phyloP scores from a whole-genome alignment of 371 early-diverging fungal species.

The Mortierella sp. region DNA sequence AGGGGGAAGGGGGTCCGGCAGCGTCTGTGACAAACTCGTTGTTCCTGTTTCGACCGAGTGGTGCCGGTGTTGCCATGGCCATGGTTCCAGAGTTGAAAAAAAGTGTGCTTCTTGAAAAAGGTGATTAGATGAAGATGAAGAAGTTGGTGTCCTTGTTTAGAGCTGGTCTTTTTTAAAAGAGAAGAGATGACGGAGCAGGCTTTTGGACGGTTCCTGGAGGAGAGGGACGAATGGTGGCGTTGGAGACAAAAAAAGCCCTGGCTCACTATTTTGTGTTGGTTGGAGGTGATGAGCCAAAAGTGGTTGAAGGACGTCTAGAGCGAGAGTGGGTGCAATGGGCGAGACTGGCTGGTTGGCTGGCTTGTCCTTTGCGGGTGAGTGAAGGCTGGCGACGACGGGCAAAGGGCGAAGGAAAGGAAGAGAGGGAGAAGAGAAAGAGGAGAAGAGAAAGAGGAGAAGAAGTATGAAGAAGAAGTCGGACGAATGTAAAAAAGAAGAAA shows the following conservation, averaged over 20 bases:
- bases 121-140: slow-evolving; percentile 5
- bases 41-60: slow-evolving; percentile 18
- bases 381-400: background rate
- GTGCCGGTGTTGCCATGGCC: slow-evolving; percentile 51
- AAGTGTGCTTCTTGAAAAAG: background rate
- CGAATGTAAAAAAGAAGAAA: background rate
- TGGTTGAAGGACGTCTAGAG: background rate
- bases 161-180: background rate
- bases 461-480: background rate
- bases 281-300: slow-evolving; percentile 4
- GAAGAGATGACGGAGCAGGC: background rate
- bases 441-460: background rate
- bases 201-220: background rate
- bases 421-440: background rate
- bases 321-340: background rate
- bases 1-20: background rate
- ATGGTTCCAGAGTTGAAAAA: slow-evolving; percentile 10
- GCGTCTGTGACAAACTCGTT: slow-evolving; percentile 14
- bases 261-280: background rate
- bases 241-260: slow-evolving; percentile 4
- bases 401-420: background rate
- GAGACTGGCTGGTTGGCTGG: background rate
- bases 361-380: background rate
- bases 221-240: slow-evolving; percentile 11
- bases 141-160: background rate